Evolutionary conservation across 495 filamentous ascomycete genomes (phyloP).

Genomic region (Margaritispora aquatica): DNA sequence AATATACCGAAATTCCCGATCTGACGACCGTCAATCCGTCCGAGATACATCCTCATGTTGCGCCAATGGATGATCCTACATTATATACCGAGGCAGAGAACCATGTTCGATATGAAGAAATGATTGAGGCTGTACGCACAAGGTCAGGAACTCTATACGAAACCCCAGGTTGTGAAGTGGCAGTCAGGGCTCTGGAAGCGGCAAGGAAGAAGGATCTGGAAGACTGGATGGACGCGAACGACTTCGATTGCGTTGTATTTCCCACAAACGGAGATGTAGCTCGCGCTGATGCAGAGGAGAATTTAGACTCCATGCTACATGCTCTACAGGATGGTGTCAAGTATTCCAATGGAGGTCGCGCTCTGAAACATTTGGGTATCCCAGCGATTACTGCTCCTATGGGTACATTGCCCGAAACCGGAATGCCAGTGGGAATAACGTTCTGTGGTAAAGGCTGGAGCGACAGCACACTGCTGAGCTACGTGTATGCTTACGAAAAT

Average conservation of each 20-base stretch:
- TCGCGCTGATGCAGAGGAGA: slow-evolving; percentile 24
- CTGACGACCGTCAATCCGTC: slow-evolving; percentile 21
- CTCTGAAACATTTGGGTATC: slow-evolving; percentile 28
- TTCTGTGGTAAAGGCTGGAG: slow-evolving; percentile 28
- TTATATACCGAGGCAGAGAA: slow-evolving; percentile 11
- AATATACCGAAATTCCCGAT: slow-evolving; percentile 15
- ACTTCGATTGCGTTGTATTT: slow-evolving; percentile 25
- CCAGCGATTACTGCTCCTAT: slow-evolving; percentile 28
- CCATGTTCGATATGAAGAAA: slow-evolving; percentile 18
- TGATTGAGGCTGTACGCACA: slow-evolving; percentile 13
- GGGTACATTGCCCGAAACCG: slow-evolving; percentile 20
- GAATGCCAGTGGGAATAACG: slow-evolving; percentile 29
- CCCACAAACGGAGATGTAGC: slow-evolving; percentile 29
- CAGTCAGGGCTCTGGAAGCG: slow-evolving; percentile 24
- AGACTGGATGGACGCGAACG: slow-evolving; percentile 24
- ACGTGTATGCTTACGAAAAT: slow-evolving; percentile 27
- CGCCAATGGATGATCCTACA: slow-evolving; percentile 7
- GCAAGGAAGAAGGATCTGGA: slow-evolving; percentile 27
- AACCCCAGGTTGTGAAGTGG: slow-evolving; percentile 15
- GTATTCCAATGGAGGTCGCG: slow-evolving; percentile 30
- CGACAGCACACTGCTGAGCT: slow-evolving; percentile 26
- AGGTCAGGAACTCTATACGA: neutral
- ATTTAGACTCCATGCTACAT: slow-evolving; percentile 19
- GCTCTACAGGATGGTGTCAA: slow-evolving; percentile 27
- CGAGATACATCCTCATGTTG: slow-evolving; percentile 15